Percentiles rank a stretch among this genome's conserved stretches.
Conservation (phyloP, 2,329 filamentous ascomycete genomes). For the Neopestalotiopsis clavispora region DNA sequence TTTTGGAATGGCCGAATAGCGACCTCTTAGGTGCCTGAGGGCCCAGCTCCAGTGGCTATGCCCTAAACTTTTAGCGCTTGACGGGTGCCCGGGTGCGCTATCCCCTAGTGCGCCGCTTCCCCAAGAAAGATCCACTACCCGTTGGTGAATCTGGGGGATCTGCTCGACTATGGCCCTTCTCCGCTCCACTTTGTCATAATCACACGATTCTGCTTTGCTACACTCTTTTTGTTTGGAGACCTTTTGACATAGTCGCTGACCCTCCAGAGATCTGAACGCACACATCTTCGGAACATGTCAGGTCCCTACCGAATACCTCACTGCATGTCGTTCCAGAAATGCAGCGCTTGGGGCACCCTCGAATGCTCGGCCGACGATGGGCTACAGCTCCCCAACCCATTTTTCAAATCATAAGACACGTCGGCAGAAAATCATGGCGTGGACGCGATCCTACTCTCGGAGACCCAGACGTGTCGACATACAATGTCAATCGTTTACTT, state of each 20-base stretch:
- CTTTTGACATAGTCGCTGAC: neutral
- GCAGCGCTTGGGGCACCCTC: slow-evolving; percentile 25
- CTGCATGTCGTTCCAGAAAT: slow-evolving; percentile 22
- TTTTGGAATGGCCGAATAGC: neutral
- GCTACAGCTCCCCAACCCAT: slow-evolving; percentile 18
- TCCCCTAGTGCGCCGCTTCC: slow-evolving; percentile 8
- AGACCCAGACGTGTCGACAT: slow-evolving; percentile 4
- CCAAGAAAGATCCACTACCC: slow-evolving; percentile 1
- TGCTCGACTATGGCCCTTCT: slow-evolving; percentile 5
- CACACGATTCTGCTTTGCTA: neutral
- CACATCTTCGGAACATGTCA: slow-evolving; percentile 7
- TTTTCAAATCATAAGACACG: slow-evolving; percentile 13
- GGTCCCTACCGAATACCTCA: slow-evolving; percentile 19
- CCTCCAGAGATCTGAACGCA: neutral
- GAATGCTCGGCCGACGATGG: slow-evolving; percentile 20
- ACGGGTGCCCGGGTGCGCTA: neutral
- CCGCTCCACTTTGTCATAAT: slow-evolving; percentile 3
- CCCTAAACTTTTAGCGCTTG: neutral
- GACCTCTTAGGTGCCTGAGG: neutral
- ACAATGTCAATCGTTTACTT: slow-evolving; percentile 47
- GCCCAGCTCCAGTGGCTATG: neutral
- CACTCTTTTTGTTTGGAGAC: neutral
- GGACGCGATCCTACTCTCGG: slow-evolving; percentile 17
- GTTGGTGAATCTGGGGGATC: slow-evolving; percentile 3
- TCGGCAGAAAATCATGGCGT: neutral